Percentiles rank a stretch among this genome's conserved stretches.
Conservation (phyloP, 768 basidiomycete species). For the Suillus alpinus region DNA sequence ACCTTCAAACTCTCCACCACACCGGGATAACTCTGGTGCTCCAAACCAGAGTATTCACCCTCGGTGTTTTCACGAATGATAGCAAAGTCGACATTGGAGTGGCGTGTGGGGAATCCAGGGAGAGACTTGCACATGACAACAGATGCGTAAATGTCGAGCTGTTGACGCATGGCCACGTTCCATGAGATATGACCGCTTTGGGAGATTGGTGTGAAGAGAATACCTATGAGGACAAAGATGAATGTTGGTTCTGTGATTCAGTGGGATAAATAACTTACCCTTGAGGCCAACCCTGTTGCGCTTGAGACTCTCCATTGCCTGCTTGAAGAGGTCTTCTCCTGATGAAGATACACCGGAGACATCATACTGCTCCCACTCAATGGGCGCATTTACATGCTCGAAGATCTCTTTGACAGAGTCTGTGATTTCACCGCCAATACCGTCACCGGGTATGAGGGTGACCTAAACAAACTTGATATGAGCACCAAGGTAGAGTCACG, state of each 20-base stretch:
- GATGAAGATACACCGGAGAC: constrained; percentile 94
- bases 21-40: constrained; percentile 97
- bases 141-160: constrained; percentile 98
- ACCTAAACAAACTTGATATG: constrained; percentile 51
- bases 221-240: constrained; percentile 52
- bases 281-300: constrained; percentile 98
- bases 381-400: constrained; percentile 94
- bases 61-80: constrained; percentile 99
- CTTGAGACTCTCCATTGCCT: constrained; percentile 97
- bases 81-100: constrained; percentile 95
- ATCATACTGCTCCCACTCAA: constrained; percentile 98
- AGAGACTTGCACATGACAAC: constrained; percentile 98
- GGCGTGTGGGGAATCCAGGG: constrained; percentile 93
- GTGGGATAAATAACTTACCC: constrained; percentile 47
- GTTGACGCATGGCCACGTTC: constrained; percentile 99
- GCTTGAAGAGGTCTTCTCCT: constrained; percentile 93
- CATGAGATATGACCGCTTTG: constrained; percentile 96
- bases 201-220: constrained; percentile 97
- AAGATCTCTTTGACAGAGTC: constrained; percentile 99
- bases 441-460: constrained; percentile 97
- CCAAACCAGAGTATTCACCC: constrained; percentile 98
- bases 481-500: constrained; percentile 9
- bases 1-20: constrained; percentile 99
- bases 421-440: constrained; percentile 95
- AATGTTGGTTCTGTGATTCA: constrained; percentile 6